Base-by-base conservation (phyloP, 768 basidiomycete genomes). In the Mycena chlorophos region DNA sequence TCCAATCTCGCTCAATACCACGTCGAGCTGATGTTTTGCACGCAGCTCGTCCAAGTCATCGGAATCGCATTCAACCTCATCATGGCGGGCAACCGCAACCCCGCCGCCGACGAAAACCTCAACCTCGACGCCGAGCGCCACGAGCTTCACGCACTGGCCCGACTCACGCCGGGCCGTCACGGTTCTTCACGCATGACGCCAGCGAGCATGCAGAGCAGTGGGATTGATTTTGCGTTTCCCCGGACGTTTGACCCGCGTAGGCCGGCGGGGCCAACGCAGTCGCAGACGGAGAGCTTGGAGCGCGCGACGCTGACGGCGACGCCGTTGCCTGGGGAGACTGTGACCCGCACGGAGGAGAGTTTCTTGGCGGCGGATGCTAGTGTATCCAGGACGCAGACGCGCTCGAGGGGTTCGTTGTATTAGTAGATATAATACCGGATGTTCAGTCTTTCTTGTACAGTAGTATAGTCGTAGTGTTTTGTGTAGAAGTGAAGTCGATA, bases 161-260 rank as follows among this genome's bases (percentile, higher is more conserved):
- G 43, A 2, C 17, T 54, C 20, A 55, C 53, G 28, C 34, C 19
- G 37, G 45, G 42, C 23, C 55, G 55, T 1, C 60, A 56, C 10
- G 52, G 53, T 6, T 51, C 54, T 37, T 28, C 40, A 8, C 52
- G 50, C 3, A 52, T 54, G 17, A 52, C 31, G 19, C 26, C 14
- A 50, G 39, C 31, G 8, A 56, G 55, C 23, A 26, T 40, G 23
- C 43, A 52, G 26, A 55, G 43, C 37, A 61, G 60, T 31, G 55
- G 55, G 26, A 61, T 61, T 45, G 60, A 61, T 37, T 61, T 61
- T 19, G 60, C 60, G n/a, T 61, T 47, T 25, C 60, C 60, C 2
- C 53, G 50, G 34, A 16, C 50, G 3, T 61, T 51, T 26, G 56
- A 16, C 27, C 55, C 55, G 5, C 60, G 60, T 23, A 55, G 60